Evolutionary conservation across 805 yeast genomes (phyloP), one percentile per base, ranked within the genome.

Genomic region (Jamesozyma jinghongensis): DNA sequence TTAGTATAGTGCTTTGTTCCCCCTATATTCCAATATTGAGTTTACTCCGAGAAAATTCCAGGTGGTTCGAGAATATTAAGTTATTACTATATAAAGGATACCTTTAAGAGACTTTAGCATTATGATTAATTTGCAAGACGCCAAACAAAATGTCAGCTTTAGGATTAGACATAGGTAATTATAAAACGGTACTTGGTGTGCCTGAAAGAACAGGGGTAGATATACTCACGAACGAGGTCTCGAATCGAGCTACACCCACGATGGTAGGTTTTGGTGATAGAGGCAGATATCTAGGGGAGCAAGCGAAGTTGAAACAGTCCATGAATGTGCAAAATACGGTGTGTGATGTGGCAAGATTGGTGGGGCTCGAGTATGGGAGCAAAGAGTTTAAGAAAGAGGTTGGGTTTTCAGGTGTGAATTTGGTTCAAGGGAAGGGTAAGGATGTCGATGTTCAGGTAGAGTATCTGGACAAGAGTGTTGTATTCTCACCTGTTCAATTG

Each of bases 141-240:
- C n/a, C n/a, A n/a, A n/a, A n/a, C 26, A 67, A 45, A 27, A 85
- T 85, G 95, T 83, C 94, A 67, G 75, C 81, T 62, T 83, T 88
- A 61, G 98, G 97, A 73, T 81, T 90, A 68, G 98, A 90, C 77
- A 81, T 90, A 64, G 98, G 98, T 71, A 87, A 87, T 71, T 75
- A 78, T 73, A 84, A 77, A 74, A 78, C 95, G 49, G 96, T 88
- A 53, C 76, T 88, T 63, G 97, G 94, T 37, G 81, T 94, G 63
- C 97, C 97, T 48, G 81, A 88, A 66, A 90, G 88, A 79, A 81
- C 97, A 73, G 97, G 97, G 61, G 90, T 92, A 61, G 98, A 90
- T 67, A 81, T 92, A 58, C 85, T 90, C 57, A 97, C 88, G 69
- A 92, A 92, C 65, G 98, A 90, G 70, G 97, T 90, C 39, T 88